These are phyloP conservation scores for Sphagnum magellanicum DNA, from an alignment of 228 moss, liverwort and hornwort genomes.

Conservation along the genomic window DNA sequence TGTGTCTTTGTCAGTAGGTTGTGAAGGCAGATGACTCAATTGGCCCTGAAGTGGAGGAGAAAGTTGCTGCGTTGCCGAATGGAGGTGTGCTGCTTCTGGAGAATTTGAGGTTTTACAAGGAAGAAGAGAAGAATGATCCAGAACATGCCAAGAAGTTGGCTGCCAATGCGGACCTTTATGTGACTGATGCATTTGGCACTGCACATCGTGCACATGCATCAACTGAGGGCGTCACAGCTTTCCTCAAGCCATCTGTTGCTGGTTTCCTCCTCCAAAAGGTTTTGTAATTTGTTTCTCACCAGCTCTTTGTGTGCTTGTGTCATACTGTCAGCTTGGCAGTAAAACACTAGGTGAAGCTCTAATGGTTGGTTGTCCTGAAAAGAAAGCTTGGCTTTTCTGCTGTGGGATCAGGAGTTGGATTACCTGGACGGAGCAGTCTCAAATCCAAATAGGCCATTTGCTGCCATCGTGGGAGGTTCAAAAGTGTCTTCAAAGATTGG, in stretches of 20 bases:
- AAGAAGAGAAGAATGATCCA: constrained; percentile 6
- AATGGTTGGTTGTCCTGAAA: too few relatives aligned
- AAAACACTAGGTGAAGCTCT: too few relatives aligned
- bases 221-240: constrained; percentile 41
- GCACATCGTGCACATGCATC: constrained; percentile 58
- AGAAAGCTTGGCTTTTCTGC: too few relatives aligned
- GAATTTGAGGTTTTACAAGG: background rate
- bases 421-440: constrained; percentile 39
- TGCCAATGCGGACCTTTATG: constrained; percentile 28
- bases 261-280: constrained; percentile 39
- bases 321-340: too few relatives aligned
- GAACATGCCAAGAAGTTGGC: constrained; percentile 40
- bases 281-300: background rate
- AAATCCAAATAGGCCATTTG: constrained; percentile 37
- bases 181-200: constrained; percentile 52
- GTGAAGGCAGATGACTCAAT: constrained; percentile 40
- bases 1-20: background rate
- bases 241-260: constrained; percentile 28
- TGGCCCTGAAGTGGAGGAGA: constrained; percentile 19
- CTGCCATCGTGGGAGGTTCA: constrained; percentile 51
- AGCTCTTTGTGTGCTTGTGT: too few relatives aligned
- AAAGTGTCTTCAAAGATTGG: constrained; percentile 59
- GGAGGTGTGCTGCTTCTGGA: background rate
- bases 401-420: constrained; percentile 32
- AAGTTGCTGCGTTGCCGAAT: background rate